phyloP scores from a whole-genome alignment of 257 asterid species.

The Verbena officinalis region DNA sequence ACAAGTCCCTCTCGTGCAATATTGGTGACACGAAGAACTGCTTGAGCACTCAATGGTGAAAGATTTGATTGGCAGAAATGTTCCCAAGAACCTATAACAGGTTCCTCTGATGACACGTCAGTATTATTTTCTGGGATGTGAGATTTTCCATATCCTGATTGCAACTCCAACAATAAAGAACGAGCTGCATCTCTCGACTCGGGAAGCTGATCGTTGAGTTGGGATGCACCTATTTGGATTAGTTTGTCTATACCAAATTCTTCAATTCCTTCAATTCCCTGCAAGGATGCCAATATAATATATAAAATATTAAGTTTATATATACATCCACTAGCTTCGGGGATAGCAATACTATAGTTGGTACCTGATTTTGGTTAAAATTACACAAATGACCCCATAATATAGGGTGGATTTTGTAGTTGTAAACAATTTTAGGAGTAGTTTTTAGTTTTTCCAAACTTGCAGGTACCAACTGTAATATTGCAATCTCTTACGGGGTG shows the following conservation, averaged over 20 bases:
- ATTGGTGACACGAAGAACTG: conserved; percentile 90
- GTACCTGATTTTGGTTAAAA: too few relatives aligned
- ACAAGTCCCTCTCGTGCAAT: conserved; percentile 58
- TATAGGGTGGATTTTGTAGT: too few relatives aligned
- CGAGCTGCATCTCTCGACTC: conserved; percentile 97
- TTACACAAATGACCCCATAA: too few relatives aligned
- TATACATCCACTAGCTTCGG: too few relatives aligned
- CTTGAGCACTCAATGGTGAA: conserved; percentile 84
- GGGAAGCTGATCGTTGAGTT: conserved; percentile 87
- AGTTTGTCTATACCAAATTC: conserved; percentile 79
- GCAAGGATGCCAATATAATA: conserved; percentile 15
- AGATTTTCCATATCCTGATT: conserved; percentile 57
- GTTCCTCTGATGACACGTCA: conserved; percentile 39
- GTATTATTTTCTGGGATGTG: conserved; percentile 34
- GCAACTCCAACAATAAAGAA: conserved; percentile 69
- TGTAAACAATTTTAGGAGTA: too few relatives aligned
- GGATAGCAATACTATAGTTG: too few relatives aligned
- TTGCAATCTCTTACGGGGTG: too few relatives aligned
- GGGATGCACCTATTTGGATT: conserved; percentile 81
- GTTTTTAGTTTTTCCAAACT: too few relatives aligned
- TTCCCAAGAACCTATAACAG: conserved; percentile 66
- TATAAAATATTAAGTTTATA: neutral
- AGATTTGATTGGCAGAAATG: conserved; percentile 83
- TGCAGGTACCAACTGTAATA: too few relatives aligned
- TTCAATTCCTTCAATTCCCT: conserved; percentile 82